phyloP scores from a whole-genome alignment of 306 rosid species.

The Alnus glutinosa region DNA sequence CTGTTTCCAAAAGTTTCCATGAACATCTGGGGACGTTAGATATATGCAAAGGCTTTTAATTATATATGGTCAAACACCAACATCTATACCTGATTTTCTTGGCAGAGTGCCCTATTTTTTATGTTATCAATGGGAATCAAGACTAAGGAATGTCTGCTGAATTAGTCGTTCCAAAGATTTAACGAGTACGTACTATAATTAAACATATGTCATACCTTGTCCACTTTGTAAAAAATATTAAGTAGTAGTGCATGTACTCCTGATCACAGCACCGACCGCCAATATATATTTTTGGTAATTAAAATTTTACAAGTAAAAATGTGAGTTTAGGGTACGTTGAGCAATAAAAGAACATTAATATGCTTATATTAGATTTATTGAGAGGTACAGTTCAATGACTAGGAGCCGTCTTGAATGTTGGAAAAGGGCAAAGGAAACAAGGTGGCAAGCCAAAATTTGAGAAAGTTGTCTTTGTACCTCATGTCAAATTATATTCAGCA shows the following conservation, averaged over 20 bases:
- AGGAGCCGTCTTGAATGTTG: not conserved
- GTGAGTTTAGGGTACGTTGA: no score
- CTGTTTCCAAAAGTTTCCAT: not conserved
- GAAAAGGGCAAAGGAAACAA: not conserved
- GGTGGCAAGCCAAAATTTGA: not conserved
- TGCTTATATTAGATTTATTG: not conserved
- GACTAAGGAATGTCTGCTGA: not conserved
- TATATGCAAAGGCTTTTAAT: not conserved
- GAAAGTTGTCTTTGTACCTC: not conserved
- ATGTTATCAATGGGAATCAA: constrained; percentile 4
- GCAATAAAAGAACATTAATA: no score
- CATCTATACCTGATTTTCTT: not conserved
- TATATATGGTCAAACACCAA: not conserved
- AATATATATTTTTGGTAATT: no score
- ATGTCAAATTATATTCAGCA: constrained; percentile 2
- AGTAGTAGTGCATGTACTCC: no score
- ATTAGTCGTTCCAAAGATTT: not conserved
- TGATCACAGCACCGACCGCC: no score
- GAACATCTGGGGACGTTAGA: not conserved
- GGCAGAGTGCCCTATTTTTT: not conserved
- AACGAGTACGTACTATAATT: not conserved
- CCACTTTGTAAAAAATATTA: no score
- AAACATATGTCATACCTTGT: no score
- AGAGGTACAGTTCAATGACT: not conserved
- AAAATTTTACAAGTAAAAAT: no score